Base-by-base conservation (phyloP, 768 basidiomycete genomes). In the Termitomyces sp. region DNA sequence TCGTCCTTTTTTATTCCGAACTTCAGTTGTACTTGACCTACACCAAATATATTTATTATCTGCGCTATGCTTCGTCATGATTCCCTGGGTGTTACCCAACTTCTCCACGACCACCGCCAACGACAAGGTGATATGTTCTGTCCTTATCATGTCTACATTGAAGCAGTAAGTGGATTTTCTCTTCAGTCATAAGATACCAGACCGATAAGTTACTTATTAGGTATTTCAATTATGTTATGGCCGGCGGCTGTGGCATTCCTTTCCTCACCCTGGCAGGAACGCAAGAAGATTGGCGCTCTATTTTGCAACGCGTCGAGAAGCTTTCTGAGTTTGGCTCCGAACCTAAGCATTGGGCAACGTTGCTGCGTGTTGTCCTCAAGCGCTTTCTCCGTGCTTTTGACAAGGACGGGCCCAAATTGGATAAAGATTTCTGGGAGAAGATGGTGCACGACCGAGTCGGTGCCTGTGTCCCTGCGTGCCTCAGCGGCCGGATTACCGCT, bases 101-200 rank as follows among this genome's bases (percentile, higher is more conserved):
- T 79, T 81, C 61, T 69, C 74, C 8, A 81, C 79, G 2, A 80
- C 79, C 6, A 78, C 75, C 0, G 18, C 36, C 4, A 68, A 67
- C 36, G 79, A 79, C 50, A 70, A 62, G 2, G 69, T 69, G n/a
- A 65, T 72, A 0, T 73, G 68, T 37, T 70, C 76, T 6, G 70
- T 76, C 34, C 64, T 72, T 46, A 71, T 77, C 67, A 78, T 81
- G 76, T 69, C 74, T 5, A 73, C 70, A 22, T 60, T 78, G 64
- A 74, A 77, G 57, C 29, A 48, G 47, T 59, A 39, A 46, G 54
- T 46, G 37, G 4, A 42, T 22, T 42, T n/a, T 20, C 16, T 36
- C 7, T 12, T 4, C 20, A 8, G 3, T 42, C 41, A n/a, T 8
- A n/a, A 18, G 8, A n/a, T 41, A 6, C n/a, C 18, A 18, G 5